Percentiles rank a stretch among this genome's conserved stretches.
These are phyloP conservation scores for Phragmites australis DNA, from an alignment of 176 grass and related monocot species.

Conservation along the genomic window DNA sequence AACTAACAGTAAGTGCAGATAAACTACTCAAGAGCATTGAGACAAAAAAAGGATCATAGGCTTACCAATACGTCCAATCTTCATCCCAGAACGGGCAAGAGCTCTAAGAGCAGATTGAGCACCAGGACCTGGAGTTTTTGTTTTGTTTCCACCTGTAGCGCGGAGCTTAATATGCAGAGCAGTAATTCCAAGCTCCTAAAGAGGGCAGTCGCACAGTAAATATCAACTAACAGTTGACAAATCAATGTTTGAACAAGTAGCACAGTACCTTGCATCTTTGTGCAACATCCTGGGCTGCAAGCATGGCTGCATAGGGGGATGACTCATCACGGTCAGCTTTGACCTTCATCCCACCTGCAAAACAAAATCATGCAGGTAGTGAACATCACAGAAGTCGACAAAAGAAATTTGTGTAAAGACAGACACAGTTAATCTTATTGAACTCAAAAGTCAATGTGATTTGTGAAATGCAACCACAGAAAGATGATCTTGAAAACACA, in stretches of 20 bases:
- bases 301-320: slow-evolving; percentile 91
- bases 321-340: slow-evolving; percentile 93
- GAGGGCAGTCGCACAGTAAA: background rate
- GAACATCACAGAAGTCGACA: background rate
- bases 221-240: background rate
- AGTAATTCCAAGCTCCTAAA: slow-evolving; percentile 85
- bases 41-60: background rate
- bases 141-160: slow-evolving; percentile 93
- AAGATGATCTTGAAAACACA: background rate
- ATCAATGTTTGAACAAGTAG: background rate
- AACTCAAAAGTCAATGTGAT: background rate
- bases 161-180: slow-evolving; percentile 92
- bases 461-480: background rate
- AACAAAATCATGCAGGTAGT: background rate
- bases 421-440: background rate
- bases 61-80: slow-evolving; percentile 89
- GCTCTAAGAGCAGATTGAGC: slow-evolving; percentile 93
- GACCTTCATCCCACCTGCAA: slow-evolving; percentile 92
- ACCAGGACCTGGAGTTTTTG: slow-evolving; percentile 87
- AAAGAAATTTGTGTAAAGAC: background rate
- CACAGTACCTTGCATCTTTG: slow-evolving; percentile 74
- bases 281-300: slow-evolving; percentile 91
- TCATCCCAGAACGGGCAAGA: slow-evolving; percentile 93
- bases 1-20: background rate
- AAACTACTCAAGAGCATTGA: background rate